A percentile compares a stretch with the other conserved stretches of the same genome.
phyloP scores from a whole-genome alignment of 2,329 filamentous ascomycete genomes.

The Colletotrichum tropicale region DNA sequence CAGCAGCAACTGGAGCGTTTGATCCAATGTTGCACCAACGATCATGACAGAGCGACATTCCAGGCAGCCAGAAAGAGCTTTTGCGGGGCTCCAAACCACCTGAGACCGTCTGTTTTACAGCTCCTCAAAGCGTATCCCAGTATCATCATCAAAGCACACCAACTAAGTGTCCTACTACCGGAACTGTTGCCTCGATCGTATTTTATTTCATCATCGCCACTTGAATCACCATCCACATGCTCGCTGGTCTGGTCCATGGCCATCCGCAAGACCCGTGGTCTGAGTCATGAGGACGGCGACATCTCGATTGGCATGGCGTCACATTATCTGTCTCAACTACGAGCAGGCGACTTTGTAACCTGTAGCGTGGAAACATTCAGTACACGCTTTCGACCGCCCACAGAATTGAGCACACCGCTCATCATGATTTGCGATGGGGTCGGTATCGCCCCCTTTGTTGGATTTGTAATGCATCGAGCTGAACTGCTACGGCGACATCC shows the following conservation, averaged over 20 bases:
- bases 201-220: not conserved
- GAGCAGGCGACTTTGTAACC: not conserved
- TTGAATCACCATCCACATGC: not conserved
- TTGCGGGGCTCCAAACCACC: not conserved
- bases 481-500: not conserved
- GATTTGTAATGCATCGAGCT: not conserved
- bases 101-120: not conserved
- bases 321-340: not conserved
- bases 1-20: not conserved
- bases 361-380: not conserved
- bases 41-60: not conserved
- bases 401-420: not conserved
- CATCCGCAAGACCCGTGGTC: not conserved
- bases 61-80: not conserved
- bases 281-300: not conserved
- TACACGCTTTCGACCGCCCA: not conserved
- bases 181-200: not conserved
- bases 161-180: not conserved
- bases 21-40: not conserved
- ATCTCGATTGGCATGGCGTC: not conserved
- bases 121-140: not conserved
- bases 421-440: not conserved
- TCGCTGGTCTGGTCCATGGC: not conserved
- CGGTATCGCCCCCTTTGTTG: not conserved
- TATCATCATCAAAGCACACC: accelerated